phyloP scores from a whole-genome alignment of 208 protist genomes.

The Angomonas deanei region DNA sequence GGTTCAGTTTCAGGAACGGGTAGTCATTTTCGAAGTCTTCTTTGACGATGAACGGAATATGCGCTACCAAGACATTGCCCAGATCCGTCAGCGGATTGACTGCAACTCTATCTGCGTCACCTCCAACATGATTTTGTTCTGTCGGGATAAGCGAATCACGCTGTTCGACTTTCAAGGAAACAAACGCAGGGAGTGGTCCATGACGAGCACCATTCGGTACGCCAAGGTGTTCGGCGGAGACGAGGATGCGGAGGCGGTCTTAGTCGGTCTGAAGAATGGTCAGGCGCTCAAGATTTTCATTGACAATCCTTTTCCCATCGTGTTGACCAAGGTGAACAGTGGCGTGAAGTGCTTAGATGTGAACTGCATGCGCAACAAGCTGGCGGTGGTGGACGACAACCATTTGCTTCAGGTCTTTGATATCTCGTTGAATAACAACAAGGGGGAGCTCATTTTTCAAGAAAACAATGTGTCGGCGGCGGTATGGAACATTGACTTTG shows the following conservation, averaged over 20 bases:
- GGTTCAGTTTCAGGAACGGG: conserved; percentile 89
- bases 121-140: conserved; percentile 85
- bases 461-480: conserved; percentile 87
- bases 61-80: conserved; percentile 87
- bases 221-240: conserved; percentile 93
- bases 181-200: conserved; percentile 91
- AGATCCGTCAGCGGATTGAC: conserved; percentile 87
- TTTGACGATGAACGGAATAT: conserved; percentile 87
- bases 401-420: conserved; percentile 86
- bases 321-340: conserved; percentile 77
- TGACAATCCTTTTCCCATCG: conserved; percentile 94
- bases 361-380: conserved; percentile 72
- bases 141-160: conserved; percentile 79
- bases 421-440: conserved; percentile 40
- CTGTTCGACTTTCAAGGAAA: conserved; percentile 91
- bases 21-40: conserved; percentile 93
- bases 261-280: conserved; percentile 93
- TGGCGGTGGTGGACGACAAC: conserved; percentile 93
- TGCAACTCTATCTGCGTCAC: conserved; percentile 93
- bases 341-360: conserved; percentile 90
- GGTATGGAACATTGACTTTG: conserved; percentile 92
- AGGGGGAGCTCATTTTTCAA: conserved; percentile 87
- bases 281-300: conserved; percentile 92
- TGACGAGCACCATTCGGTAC: conserved; percentile 92
- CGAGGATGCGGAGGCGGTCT: conserved; percentile 83